Conservation (phyloP, 1,284 basidiomycete genomes). For the Lentinula novae-zelandiae region DNA sequence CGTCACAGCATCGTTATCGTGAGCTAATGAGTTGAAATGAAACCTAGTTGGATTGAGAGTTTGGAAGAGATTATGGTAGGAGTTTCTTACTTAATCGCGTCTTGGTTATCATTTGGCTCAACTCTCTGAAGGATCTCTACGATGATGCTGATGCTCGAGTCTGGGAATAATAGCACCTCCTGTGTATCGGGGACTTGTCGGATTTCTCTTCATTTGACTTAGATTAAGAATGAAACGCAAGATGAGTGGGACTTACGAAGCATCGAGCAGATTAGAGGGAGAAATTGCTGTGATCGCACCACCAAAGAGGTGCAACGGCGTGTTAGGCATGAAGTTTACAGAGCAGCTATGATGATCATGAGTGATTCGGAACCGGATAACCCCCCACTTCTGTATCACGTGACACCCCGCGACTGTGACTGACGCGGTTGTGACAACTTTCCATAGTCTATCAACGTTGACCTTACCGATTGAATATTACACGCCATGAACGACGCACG, state of each 20-base stretch:
- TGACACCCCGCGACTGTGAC: slow-evolving; percentile 1
- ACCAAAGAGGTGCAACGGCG: slow-evolving; percentile 49
- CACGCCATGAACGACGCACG: slow-evolving; percentile 32
- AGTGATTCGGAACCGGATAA: neutral
- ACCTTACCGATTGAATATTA: neutral
- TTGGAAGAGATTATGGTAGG: slow-evolving; percentile 11
- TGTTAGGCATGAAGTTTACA: neutral
- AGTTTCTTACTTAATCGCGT: slow-evolving; percentile 61
- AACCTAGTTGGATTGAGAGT: slow-evolving; percentile 45
- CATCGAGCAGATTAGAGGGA: slow-evolving; percentile 70
- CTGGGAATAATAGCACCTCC: slow-evolving; percentile 83
- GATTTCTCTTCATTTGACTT: slow-evolving; percentile 53
- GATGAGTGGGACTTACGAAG: slow-evolving; percentile 61
- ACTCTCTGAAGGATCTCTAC: slow-evolving; percentile 84
- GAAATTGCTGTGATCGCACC: slow-evolving; percentile 77
- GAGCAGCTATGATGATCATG: too few species aligned
- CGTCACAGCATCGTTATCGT: slow-evolving; percentile 81
- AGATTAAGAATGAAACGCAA: slow-evolving; percentile 4
- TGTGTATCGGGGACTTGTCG: slow-evolving; percentile 97
- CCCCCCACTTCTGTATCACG: neutral
- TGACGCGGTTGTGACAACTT: neutral
- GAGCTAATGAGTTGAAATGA: slow-evolving; percentile 89
- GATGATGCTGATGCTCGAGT: slow-evolving; percentile 75
- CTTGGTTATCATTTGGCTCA: slow-evolving; percentile 48
- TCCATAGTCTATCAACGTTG: neutral